Conservation (phyloP, 73 alveolate species). For the Paramecium sonneborni region DNA sequence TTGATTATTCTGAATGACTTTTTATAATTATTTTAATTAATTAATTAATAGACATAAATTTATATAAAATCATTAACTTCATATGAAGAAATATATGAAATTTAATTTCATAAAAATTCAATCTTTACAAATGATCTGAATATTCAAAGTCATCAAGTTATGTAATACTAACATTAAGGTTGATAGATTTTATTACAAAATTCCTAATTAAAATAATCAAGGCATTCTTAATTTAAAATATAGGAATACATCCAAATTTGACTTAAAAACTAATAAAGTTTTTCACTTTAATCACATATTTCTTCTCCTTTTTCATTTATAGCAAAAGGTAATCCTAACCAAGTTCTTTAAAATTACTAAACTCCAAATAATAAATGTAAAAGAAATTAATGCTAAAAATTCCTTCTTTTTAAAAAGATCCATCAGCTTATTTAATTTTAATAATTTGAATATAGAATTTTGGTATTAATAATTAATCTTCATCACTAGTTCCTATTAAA, state of each 20-base stretch:
- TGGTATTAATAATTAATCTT: neutral
- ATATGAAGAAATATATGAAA: too few species aligned
- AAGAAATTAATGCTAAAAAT: neutral
- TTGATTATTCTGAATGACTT: neutral
- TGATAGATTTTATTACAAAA: slow-evolving; percentile 23
- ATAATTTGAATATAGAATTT: slow-evolving; percentile 10
- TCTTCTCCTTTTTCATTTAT: neutral
- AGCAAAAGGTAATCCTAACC: slow-evolving; percentile 12
- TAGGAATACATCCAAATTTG: neutral
- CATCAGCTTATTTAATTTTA: neutral
- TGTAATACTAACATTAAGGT: slow-evolving; percentile 41
- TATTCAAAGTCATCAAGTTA: slow-evolving; percentile 12
- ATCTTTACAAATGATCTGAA: neutral
- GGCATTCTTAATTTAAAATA: neutral
- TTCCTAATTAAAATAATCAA: slow-evolving; percentile 20
- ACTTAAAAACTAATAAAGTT: neutral
- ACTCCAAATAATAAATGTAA: neutral
- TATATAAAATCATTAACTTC: too few species aligned
- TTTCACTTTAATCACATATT: neutral
- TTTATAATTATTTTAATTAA: neutral
- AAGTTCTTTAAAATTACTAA: neutral
- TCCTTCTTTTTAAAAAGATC: neutral
- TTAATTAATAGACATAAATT: neutral
- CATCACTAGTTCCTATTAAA: neutral
- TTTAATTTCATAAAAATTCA: too few species aligned